A percentile compares a stretch with the other conserved stretches of the same genome.
These are phyloP conservation scores for Nemania sp. DNA, from an alignment of 2,329 filamentous ascomycete species.

Conservation along the genomic window DNA sequence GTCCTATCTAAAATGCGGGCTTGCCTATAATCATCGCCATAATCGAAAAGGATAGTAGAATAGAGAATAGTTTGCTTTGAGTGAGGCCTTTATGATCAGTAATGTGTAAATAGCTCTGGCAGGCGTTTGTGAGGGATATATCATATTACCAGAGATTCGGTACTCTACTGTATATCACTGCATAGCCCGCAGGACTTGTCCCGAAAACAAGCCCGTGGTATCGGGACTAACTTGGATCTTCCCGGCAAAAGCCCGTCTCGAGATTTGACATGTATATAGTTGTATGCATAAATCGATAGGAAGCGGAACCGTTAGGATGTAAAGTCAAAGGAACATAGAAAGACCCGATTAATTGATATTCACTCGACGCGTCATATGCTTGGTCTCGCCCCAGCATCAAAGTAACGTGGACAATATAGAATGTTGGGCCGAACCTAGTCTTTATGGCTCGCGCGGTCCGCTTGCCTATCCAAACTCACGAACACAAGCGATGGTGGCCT, in stretches of 20 bases:
- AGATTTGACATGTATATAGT: not conserved
- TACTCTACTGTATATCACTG: not conserved
- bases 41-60: not conserved
- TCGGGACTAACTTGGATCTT: too few species aligned
- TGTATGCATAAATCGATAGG: too few species aligned
- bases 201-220: not conserved
- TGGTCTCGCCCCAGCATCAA: not conserved
- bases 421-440: not conserved
- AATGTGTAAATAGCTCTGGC: not conserved
- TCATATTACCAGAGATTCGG: not conserved
- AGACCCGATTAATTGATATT: not conserved
- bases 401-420: not conserved
- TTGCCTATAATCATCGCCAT: not conserved
- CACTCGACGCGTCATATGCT: not conserved
- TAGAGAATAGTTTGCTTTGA: not conserved
- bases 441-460: not conserved
- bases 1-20: not conserved
- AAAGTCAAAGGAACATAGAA: not conserved
- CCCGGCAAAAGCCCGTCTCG: not conserved
- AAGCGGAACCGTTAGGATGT: not conserved
- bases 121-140: not conserved
- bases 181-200: not conserved
- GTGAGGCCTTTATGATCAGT: constrained; percentile 5
- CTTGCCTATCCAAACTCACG: not conserved
- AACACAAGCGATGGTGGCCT: too few species aligned